Base-by-base conservation (phyloP, 371 early-diverging fungal genomes). In the Sporodiniella umbellata region DNA sequence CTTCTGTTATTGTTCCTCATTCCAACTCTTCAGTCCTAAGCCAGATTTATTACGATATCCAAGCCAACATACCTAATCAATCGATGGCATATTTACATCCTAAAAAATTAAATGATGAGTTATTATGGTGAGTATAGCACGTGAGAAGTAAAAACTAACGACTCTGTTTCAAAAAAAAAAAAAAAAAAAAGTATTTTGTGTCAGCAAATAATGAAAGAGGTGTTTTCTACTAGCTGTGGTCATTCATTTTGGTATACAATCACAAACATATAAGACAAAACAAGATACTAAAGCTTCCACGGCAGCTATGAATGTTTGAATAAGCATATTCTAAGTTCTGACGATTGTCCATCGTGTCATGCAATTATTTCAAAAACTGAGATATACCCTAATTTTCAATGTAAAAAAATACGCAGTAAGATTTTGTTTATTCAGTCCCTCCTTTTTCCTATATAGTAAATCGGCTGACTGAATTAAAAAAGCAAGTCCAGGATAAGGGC, bases 301-400 rank as follows among this genome's bases (percentile, higher is more conserved):
- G 15, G 14, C 47, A 87, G 87, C 60, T 83, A 86, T 68, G 53
- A 58, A 11, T 95, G 94, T 58, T 90, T 94, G 38, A 62, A 70
- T 8, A 58, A 73, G 19, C 90, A 93, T 60, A 67, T 93, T 4
- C 51, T 72, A 3, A 56, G 67, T 12, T 60, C 73, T 22, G 60
- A 69, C 8, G 73, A 72, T 30, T 95, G 95, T 50, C 95, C 95
- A 1, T 66, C 78, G 0, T 95, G 95, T 58, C 57, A 75, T 47
- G 58, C 68, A 8, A 37, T 67, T 24, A 59, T 93, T 11, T 65
- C 57, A 15, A 53, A 65, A 37, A 77, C 79, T 52, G 79, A 90
- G 48, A 83, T 94, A 45, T 88, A 79, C 53, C 94, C 94, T 19
- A 95, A 94, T 64, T 90, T 90, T 54, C 65, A 78, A 53, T 58